phyloP scores from a whole-genome alignment of 208 protist genomes.

The Crithidia sp. region DNA sequence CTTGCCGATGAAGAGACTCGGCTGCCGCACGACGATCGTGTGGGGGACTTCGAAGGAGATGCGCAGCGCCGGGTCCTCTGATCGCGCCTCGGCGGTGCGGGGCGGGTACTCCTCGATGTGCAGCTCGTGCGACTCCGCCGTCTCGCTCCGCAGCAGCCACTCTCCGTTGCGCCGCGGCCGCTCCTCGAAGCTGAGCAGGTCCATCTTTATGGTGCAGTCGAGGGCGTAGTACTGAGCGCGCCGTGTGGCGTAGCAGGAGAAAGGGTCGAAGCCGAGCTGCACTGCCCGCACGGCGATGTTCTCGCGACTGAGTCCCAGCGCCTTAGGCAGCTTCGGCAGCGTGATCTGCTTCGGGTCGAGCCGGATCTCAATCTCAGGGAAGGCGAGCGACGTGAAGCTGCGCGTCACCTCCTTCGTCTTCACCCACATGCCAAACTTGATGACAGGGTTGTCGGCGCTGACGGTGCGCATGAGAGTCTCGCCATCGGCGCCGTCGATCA shows the following conservation, averaged over 20 bases:
- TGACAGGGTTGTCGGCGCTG: slow-evolving; percentile 52
- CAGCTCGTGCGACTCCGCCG: slow-evolving; percentile 64
- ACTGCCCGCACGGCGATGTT: slow-evolving; percentile 88
- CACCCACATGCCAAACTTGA: slow-evolving; percentile 92
- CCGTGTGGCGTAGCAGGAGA: slow-evolving; percentile 45
- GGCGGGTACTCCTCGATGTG: slow-evolving; percentile 87
- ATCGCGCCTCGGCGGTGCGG: slow-evolving; percentile 40
- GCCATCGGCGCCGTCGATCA: slow-evolving; percentile 77
- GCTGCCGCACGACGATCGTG: slow-evolving; percentile 81
- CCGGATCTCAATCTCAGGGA: slow-evolving; percentile 79
- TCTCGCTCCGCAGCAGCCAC: slow-evolving; percentile 83
- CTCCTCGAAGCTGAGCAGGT: slow-evolving; percentile 82
- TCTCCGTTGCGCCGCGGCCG: slow-evolving; percentile 71
- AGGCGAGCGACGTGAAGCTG: slow-evolving; percentile 80
- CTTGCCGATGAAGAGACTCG: slow-evolving; percentile 85
- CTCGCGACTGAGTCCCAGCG: slow-evolving; percentile 88
- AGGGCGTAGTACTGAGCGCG: slow-evolving; percentile 84
- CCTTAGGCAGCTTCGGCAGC: slow-evolving; percentile 81
- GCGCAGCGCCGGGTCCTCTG: slow-evolving; percentile 77
- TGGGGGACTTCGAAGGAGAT: slow-evolving; percentile 88
- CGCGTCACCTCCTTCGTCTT: slow-evolving; percentile 89
- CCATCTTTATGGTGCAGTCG: slow-evolving; percentile 86
- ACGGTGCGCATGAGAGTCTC: slow-evolving; percentile 74
- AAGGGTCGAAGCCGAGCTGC: slow-evolving; percentile 89
- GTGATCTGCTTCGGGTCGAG: slow-evolving; percentile 82